These are phyloP conservation scores for Cinnamomum chago DNA, from an alignment of 164 flowering plant genomes.

Conservation along the genomic window DNA sequence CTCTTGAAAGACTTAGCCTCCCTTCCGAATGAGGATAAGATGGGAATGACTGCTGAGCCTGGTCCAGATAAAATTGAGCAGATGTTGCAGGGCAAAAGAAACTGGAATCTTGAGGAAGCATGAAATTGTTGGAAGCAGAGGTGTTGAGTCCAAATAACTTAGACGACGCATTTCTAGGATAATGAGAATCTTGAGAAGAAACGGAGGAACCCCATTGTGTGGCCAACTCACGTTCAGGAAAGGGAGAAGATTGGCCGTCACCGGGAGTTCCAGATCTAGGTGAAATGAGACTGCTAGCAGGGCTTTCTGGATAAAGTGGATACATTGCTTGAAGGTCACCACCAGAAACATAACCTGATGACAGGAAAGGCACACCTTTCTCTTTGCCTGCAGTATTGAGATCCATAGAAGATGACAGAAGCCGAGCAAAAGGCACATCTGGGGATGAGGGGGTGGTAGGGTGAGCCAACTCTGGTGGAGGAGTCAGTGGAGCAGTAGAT, in stretches of 20 bases:
- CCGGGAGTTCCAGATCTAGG: constrained; percentile 65
- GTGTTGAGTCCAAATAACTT: constrained; percentile 42
- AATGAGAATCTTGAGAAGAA: constrained; percentile 45
- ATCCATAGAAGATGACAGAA: constrained; percentile 67
- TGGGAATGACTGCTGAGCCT: constrained; percentile 43
- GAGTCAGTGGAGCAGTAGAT: constrained; percentile 95
- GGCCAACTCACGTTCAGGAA: constrained; percentile 54
- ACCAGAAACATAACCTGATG: constrained; percentile 37
- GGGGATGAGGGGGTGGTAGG: constrained; percentile 99
- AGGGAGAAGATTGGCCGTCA: constrained; percentile 59
- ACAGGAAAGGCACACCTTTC: constrained; percentile 9
- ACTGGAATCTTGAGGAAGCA: constrained; percentile 62
- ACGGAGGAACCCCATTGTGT: constrained; percentile 56
- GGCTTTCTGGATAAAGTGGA: constrained; percentile 85
- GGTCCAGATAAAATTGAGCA: constrained; percentile 88
- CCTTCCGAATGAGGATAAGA: constrained; percentile 73
- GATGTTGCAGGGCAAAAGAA: constrained; percentile 96
- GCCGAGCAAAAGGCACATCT: constrained; percentile 91
- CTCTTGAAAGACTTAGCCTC: constrained; percentile 77
- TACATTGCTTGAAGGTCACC: constrained; percentile 84
- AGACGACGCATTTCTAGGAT: constrained; percentile 51
- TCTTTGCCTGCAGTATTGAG: constrained; percentile 45
- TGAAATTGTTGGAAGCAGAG: constrained; percentile 33
- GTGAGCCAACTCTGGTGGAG: constrained; percentile 92
- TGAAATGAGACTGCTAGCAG: constrained; percentile 72